Conservation (phyloP, 345 rosid genomes). For the Lepidium aucheri region DNA sequence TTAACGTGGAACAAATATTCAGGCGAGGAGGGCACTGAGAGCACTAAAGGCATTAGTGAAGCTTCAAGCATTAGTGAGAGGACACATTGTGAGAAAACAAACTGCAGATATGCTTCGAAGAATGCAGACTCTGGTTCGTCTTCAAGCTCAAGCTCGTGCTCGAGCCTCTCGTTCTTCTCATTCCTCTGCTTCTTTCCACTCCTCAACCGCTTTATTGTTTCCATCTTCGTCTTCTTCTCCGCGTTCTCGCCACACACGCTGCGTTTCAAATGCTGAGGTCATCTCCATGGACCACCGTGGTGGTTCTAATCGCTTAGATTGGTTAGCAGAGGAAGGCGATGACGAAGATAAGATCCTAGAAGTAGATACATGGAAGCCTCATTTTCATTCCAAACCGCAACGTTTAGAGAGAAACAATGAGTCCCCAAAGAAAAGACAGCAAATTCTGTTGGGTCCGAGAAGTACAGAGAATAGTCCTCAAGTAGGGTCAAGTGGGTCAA, state of each 20-base stretch:
- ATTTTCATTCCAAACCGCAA: conserved; percentile 35
- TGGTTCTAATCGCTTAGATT: conserved; percentile 48
- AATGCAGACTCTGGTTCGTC: conserved; percentile 68
- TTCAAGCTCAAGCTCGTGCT: conserved; percentile 70
- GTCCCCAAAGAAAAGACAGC: conserved; percentile 29
- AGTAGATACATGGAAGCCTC: conserved; percentile 96
- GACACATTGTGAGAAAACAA: conserved; percentile 83
- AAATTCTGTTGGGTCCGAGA: conserved; percentile 28
- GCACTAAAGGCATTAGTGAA: conserved; percentile 84
- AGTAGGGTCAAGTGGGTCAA: conserved; percentile 45
- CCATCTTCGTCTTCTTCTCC: conserved; percentile 22
- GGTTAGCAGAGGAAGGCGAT: conserved; percentile 61
- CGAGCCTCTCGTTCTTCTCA: conserved; percentile 44
- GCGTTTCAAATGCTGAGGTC: conserved; percentile 20
- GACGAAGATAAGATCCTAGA: conserved; percentile 81
- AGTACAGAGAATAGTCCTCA: conserved; percentile 73
- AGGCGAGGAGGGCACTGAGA: conserved; percentile 88
- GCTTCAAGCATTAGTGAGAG: conserved; percentile 92
- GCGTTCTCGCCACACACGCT: conserved; percentile 20
- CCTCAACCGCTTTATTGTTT: conserved; percentile 12
- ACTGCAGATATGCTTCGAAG: conserved; percentile 65
- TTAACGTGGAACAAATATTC: neutral
- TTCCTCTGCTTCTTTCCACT: conserved; percentile 22
- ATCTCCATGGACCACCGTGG: conserved; percentile 9
- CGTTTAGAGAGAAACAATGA: conserved; percentile 31